Evolutionary conservation across 2,329 filamentous ascomycete genomes (phyloP).

Genomic region (Ophiostoma triangulosporum): DNA sequence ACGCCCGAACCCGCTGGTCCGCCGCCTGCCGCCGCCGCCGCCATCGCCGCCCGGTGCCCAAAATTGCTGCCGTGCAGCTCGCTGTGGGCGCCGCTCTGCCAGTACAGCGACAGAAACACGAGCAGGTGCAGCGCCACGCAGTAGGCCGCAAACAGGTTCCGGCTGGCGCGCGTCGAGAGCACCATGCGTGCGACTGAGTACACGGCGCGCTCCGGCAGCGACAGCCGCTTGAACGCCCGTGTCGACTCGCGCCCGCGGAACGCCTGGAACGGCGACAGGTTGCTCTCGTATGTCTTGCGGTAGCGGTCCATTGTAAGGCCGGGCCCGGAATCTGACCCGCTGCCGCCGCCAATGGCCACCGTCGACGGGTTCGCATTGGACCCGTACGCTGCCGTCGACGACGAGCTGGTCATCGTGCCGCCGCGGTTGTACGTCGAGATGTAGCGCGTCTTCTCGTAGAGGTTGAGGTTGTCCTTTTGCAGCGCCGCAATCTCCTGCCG

Average conservation of each 20-base stretch:
- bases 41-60: constrained; percentile 32
- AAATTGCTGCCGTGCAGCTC: constrained; percentile 47
- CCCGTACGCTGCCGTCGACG: constrained; percentile 50
- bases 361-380: constrained; percentile 65
- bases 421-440: constrained; percentile 82
- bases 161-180: constrained; percentile 73
- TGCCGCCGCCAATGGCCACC: constrained; percentile 42
- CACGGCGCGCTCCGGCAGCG: constrained; percentile 74
- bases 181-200: constrained; percentile 88
- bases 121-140: constrained; percentile 79
- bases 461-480: constrained; percentile 87
- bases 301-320: constrained; percentile 65
- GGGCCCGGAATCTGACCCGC: constrained; percentile 34
- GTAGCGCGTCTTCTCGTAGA: constrained; percentile 97
- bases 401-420: constrained; percentile 34
- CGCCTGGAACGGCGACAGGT: constrained; percentile 88
- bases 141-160: constrained; percentile 89
- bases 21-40: constrained; percentile 24
- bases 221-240: constrained; percentile 86
- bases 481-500: constrained; percentile 82
- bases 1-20: constrained; percentile 20
- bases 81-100: constrained; percentile 57
- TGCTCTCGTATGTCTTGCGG: constrained; percentile 83
- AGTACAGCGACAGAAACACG: constrained; percentile 78
- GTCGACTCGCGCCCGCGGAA: constrained; percentile 90